These are phyloP conservation scores for Podila epicladia DNA, from an alignment of 192 early-diverging fungal genomes.

Conservation along the genomic window DNA sequence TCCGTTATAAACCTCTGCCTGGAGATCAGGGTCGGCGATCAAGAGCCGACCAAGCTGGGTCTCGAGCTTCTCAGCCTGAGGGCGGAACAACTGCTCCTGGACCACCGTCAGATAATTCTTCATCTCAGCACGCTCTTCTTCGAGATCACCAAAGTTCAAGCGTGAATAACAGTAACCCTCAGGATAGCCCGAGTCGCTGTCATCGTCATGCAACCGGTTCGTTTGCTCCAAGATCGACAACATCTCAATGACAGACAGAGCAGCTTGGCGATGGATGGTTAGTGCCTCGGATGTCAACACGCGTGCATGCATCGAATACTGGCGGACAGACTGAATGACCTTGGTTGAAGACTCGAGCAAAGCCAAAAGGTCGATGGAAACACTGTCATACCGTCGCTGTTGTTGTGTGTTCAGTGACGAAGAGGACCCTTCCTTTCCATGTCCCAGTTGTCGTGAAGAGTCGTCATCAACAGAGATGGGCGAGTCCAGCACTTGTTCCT, in stretches of 20 bases:
- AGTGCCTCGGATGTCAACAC: conserved; percentile 51
- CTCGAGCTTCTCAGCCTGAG: conserved; percentile 46
- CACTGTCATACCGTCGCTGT: conserved; percentile 18
- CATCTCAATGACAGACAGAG: conserved; percentile 58
- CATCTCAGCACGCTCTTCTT: conserved; percentile 56
- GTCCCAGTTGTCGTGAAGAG: conserved; percentile 14
- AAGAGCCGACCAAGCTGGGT: conserved; percentile 31
- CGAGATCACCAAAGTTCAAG: conserved; percentile 53
- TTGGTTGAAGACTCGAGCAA: conserved; percentile 61
- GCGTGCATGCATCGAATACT: conserved; percentile 61
- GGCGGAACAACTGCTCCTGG: conserved; percentile 57
- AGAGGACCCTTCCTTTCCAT: conserved; percentile 22
- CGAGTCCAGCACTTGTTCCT: conserved; percentile 28
- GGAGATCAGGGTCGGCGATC: background rate
- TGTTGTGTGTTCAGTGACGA: conserved; percentile 26
- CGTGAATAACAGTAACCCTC: conserved; percentile 61
- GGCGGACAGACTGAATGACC: conserved; percentile 59
- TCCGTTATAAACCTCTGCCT: background rate
- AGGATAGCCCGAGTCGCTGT: conserved; percentile 31
- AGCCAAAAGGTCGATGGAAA: conserved; percentile 53
- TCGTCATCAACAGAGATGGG: conserved; percentile 34
- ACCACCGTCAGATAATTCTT: conserved; percentile 56
- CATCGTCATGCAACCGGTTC: conserved; percentile 49
- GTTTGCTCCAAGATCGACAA: conserved; percentile 58
- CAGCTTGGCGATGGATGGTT: conserved; percentile 50